phyloP scores from a whole-genome alignment of 306 rosid genomes.

The Castanospermum australe region DNA sequence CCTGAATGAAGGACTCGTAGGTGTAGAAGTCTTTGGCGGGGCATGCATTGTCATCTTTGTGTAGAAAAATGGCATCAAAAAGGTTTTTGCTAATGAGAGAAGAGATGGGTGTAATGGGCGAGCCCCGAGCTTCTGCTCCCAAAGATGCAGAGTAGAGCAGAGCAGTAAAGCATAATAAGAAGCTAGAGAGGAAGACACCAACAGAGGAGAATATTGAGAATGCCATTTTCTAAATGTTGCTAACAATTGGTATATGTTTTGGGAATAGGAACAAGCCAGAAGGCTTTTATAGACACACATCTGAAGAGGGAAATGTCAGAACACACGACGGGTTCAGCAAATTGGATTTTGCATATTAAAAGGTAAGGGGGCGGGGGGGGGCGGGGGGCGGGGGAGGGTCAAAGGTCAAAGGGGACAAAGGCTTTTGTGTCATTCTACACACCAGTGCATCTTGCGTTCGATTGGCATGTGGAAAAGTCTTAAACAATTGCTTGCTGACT shows the following conservation, averaged over 20 bases:
- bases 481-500: slow-evolving; percentile 7
- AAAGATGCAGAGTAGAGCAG: not conserved
- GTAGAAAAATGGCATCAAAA: slow-evolving; percentile 50
- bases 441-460: too few species aligned
- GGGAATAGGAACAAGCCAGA: not conserved
- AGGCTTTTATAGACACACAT: slow-evolving; percentile 20
- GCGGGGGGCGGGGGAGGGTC: not conserved
- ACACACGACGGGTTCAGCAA: not conserved
- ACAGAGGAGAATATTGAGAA: slow-evolving; percentile 1
- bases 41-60: slow-evolving; percentile 71
- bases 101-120: slow-evolving; percentile 16
- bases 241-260: not conserved
- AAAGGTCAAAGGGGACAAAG: not conserved
- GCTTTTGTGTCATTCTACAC: not conserved
- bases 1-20: slow-evolving; percentile 51
- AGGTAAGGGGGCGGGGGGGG: not conserved
- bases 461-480: not conserved
- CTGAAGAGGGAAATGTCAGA: not conserved
- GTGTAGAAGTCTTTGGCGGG: slow-evolving; percentile 69
- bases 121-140: slow-evolving; percentile 23
- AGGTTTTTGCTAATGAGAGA: slow-evolving; percentile 43
- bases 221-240: slow-evolving; percentile 16
- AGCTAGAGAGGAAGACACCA: not conserved
- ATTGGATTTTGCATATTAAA: not conserved
- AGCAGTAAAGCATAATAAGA: not conserved